Evolutionary conservation across 495 filamentous ascomycete genomes (phyloP).

Genomic region (Pyrenula massariospora): DNA sequence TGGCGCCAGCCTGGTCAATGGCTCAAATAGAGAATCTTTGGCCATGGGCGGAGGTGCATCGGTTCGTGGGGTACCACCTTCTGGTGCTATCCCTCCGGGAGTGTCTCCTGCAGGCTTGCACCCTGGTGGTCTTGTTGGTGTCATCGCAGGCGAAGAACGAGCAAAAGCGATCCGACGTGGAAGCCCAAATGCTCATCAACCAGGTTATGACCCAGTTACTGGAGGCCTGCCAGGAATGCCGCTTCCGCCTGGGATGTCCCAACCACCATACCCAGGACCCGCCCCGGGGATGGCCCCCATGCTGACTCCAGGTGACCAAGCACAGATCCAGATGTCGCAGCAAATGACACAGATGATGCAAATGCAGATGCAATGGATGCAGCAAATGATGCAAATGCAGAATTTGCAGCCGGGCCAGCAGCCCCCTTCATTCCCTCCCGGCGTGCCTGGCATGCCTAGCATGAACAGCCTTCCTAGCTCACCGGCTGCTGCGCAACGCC

Average conservation of each 20-base stretch:
- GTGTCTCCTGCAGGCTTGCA: conserved; percentile 28
- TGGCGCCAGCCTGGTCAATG: conserved; percentile 69
- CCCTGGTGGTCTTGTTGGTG: conserved; percentile 74
- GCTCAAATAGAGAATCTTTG: conserved; percentile 63
- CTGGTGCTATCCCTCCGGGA: conserved; percentile 10
- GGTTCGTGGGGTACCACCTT: conserved; percentile 37
- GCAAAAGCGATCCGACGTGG: conserved; percentile 65
- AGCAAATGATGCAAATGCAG: conserved; percentile 68
- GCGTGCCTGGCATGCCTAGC: not conserved
- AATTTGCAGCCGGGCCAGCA: conserved; percentile 10
- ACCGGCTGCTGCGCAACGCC: conserved; percentile 15
- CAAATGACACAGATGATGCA: conserved; percentile 87
- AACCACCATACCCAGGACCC: conserved; percentile 22
- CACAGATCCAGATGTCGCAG: conserved; percentile 72
- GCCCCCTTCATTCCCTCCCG: not conserved
- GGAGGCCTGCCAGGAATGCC: conserved; percentile 17
- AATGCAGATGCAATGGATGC: conserved; percentile 83
- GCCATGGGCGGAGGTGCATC: conserved; percentile 55
- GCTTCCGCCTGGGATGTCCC: conserved; percentile 7
- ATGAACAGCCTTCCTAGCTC: conserved; percentile 12
- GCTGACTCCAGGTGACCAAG: conserved; percentile 52
- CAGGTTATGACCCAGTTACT: conserved; percentile 26
- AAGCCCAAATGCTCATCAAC: conserved; percentile 53
- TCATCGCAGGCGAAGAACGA: conserved; percentile 79
- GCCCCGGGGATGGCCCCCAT: conserved; percentile 29